Evolutionary conservation across 352 stramenopile genomes (phyloP).

Genomic region (Phytophthora tentaculata): DNA sequence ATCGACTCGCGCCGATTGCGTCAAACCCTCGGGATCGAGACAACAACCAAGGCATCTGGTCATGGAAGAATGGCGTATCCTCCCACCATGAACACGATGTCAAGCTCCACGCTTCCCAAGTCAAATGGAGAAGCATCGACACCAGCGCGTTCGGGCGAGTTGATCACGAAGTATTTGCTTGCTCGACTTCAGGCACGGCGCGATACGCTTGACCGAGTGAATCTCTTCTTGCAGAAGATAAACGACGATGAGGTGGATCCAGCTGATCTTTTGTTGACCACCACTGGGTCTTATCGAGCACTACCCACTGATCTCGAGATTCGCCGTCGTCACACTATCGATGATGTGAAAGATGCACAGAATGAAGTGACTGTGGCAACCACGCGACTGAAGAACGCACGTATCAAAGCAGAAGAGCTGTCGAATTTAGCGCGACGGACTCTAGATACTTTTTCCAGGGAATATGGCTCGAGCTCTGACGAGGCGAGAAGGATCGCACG

Average conservation of each 20-base stretch:
- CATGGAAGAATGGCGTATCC: conserved; percentile 26
- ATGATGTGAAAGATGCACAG: conserved; percentile 79
- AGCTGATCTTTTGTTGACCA: conserved; percentile 40
- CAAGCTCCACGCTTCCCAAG: conserved; percentile 13
- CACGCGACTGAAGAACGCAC: conserved; percentile 76
- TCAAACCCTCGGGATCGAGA: conserved; percentile 42
- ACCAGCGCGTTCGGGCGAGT: conserved; percentile 41
- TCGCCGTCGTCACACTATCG: conserved; percentile 80
- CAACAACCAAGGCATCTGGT: conserved; percentile 16
- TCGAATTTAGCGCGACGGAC: conserved; percentile 77
- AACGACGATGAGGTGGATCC: conserved; percentile 72
- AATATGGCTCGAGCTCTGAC: conserved; percentile 15
- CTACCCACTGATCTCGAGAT: conserved; percentile 60
- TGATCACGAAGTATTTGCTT: conserved; percentile 75
- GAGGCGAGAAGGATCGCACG: conserved; percentile 5
- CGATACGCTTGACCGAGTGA: conserved; percentile 47
- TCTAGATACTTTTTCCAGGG: conserved; percentile 63
- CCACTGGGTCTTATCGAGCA: conserved; percentile 9
- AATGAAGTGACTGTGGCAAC: conserved; percentile 73
- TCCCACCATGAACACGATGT: conserved; percentile 8
- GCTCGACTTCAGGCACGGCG: conserved; percentile 69
- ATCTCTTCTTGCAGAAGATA: conserved; percentile 73
- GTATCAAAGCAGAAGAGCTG: conserved; percentile 73
- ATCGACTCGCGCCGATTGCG: conserved; percentile 64
- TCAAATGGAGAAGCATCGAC: conserved; percentile 7